These are phyloP conservation scores for Pythium phragmiticola DNA, from an alignment of 352 stramenopile species.

Conservation along the genomic window DNA sequence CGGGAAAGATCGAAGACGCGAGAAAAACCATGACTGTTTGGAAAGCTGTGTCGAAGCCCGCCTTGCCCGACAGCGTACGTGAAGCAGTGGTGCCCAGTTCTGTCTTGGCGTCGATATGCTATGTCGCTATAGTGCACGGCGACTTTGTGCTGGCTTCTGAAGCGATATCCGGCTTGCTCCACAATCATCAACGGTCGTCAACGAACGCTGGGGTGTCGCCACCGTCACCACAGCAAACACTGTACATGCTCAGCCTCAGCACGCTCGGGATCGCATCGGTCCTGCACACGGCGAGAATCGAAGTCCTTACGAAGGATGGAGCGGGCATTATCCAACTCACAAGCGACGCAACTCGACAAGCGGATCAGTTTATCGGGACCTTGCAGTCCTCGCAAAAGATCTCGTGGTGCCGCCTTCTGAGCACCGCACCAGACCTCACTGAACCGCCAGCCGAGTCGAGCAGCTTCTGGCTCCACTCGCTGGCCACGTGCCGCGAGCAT, in stretches of 20 bases:
- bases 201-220: background rate
- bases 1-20: constrained; percentile 8
- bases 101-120: constrained; percentile 41
- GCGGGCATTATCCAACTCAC: background rate
- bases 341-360: background rate
- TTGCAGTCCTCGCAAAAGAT: background rate
- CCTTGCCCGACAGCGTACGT: background rate
- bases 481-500: constrained; percentile 33
- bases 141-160: constrained; percentile 34
- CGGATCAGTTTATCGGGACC: background rate
- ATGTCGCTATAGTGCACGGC: constrained; percentile 21
- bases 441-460: background rate
- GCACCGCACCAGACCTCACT: background rate
- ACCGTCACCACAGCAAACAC: background rate
- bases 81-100: constrained; percentile 5
- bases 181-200: background rate
- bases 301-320: background rate
- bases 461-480: constrained; percentile 17
- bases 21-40: constrained; percentile 1
- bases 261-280: background rate
- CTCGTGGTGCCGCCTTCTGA: background rate
- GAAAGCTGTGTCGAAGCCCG: background rate
- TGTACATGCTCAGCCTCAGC: constrained; percentile 10
- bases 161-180: constrained; percentile 20
- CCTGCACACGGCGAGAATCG: background rate